phyloP scores from a whole-genome alignment of 371 early-diverging fungal genomes.

The Apophysomyces ossiformis region DNA sequence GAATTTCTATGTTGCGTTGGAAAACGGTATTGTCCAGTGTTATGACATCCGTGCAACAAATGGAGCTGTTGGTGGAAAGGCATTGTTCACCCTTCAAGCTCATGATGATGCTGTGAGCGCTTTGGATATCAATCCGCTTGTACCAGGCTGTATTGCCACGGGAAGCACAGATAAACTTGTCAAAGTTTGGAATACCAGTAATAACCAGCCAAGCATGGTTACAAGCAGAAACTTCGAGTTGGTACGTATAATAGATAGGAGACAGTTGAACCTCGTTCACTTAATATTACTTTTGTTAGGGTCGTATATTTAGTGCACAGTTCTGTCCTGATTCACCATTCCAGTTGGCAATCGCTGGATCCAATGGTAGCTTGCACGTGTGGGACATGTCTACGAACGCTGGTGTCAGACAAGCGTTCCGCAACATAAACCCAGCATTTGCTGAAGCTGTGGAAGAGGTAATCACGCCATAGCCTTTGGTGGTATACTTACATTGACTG shows the following conservation, averaged over 20 bases:
- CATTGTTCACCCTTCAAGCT: conserved; percentile 89
- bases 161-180: conserved; percentile 90
- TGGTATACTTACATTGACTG: background rate
- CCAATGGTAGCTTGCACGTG: conserved; percentile 83
- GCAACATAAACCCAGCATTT: conserved; percentile 36
- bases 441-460: conserved; percentile 32
- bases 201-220: conserved; percentile 77
- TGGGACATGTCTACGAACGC: conserved; percentile 92
- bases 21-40: conserved; percentile 88
- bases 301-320: conserved; percentile 83
- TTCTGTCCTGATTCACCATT: conserved; percentile 91
- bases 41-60: conserved; percentile 78
- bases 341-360: conserved; percentile 86
- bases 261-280: conserved; percentile 4
- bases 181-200: conserved; percentile 91
- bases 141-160: conserved; percentile 85
- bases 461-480: background rate
- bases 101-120: conserved; percentile 90
- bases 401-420: conserved; percentile 76
- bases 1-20: conserved; percentile 81
- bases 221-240: conserved; percentile 81
- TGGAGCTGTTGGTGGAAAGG: conserved; percentile 41
- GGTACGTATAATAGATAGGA: conserved; percentile 30
- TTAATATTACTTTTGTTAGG: conserved; percentile 37
- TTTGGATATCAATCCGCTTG: conserved; percentile 79